Conservation (phyloP, 345 rosid species). For the Ailanthus altissimus region DNA sequence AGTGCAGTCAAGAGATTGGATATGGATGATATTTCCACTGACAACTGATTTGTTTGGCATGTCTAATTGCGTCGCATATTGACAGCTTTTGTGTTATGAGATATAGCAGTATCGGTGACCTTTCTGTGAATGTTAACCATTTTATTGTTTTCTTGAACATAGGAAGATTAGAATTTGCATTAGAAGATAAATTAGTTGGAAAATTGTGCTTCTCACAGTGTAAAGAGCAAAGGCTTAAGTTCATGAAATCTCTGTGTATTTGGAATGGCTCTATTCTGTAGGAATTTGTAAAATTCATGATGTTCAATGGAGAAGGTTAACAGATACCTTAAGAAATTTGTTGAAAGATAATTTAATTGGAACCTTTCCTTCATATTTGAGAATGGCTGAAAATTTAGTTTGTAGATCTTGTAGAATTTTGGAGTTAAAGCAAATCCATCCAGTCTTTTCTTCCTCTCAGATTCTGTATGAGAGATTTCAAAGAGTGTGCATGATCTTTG, state of each 20-base stretch:
- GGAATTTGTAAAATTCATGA: not conserved
- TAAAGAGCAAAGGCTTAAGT: not conserved
- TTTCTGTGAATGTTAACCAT: not conserved
- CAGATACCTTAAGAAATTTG: not conserved
- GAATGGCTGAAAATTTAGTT: not conserved
- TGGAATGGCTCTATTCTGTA: not conserved
- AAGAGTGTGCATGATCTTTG: not conserved
- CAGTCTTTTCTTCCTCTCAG: not conserved
- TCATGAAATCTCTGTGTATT: not conserved
- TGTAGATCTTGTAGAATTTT: not conserved
- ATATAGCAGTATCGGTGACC: not conserved
- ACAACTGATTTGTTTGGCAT: not conserved
- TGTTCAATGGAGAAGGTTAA: not conserved
- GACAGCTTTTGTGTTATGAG: not conserved
- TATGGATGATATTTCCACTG: not conserved
- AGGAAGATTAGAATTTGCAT: not conserved
- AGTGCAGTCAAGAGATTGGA: not conserved
- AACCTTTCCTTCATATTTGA: not conserved
- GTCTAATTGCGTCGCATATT: not conserved
- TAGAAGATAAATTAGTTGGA: not conserved
- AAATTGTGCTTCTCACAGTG: not conserved
- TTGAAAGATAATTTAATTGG: not conserved
- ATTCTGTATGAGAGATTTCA: not conserved
- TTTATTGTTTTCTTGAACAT: not conserved
- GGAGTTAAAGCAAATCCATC: not conserved